Conservation (phyloP, 2,329 filamentous ascomycete species). For the Fusarium pseudocircinatum region DNA sequence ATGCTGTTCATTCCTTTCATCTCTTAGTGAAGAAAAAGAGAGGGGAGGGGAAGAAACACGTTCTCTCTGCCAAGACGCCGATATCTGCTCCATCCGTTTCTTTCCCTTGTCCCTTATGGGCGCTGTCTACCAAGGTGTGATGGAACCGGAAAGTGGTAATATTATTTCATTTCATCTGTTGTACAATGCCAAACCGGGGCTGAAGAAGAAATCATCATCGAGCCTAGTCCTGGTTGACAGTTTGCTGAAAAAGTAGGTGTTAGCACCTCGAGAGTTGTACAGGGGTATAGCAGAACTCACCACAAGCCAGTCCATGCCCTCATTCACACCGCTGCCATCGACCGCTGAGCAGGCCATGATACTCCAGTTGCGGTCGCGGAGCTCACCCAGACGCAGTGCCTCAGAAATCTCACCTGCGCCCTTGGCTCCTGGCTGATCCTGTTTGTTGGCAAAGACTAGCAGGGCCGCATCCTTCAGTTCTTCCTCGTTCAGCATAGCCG, state of each 20-base stretch:
- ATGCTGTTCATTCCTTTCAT: slow-evolving; percentile 8
- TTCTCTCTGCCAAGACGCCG: slow-evolving; percentile 34
- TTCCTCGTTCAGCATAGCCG: slow-evolving; percentile 96
- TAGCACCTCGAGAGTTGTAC: not conserved
- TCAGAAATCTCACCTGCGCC: slow-evolving; percentile 97
- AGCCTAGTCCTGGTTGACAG: slow-evolving; percentile 48
- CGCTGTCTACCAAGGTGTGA: slow-evolving; percentile 44
- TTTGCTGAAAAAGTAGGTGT: slow-evolving; percentile 44
- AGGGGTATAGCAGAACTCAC: slow-evolving; percentile 58
- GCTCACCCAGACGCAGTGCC: slow-evolving; percentile 85
- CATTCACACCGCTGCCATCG: slow-evolving; percentile 91
- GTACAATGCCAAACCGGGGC: slow-evolving; percentile 43
- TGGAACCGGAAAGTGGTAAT: slow-evolving; percentile 39
- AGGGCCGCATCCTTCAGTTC: slow-evolving; percentile 92
- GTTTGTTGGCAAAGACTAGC: slow-evolving; percentile 98
- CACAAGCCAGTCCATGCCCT: slow-evolving; percentile 99
- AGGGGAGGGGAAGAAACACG: not conserved
- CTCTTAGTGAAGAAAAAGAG: not conserved
- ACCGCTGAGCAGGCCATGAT: slow-evolving; percentile 98
- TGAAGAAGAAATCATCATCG: slow-evolving; percentile 29
- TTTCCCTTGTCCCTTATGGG: slow-evolving; percentile 25
- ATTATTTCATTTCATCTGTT: slow-evolving; percentile 48
- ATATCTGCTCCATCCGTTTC: slow-evolving; percentile 29
- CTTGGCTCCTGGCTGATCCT: slow-evolving; percentile 96
- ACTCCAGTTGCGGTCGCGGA: slow-evolving; percentile 98